These are phyloP conservation scores for Tricholoma bakamatsutake DNA, from an alignment of 768 basidiomycete genomes.

Conservation along the genomic window DNA sequence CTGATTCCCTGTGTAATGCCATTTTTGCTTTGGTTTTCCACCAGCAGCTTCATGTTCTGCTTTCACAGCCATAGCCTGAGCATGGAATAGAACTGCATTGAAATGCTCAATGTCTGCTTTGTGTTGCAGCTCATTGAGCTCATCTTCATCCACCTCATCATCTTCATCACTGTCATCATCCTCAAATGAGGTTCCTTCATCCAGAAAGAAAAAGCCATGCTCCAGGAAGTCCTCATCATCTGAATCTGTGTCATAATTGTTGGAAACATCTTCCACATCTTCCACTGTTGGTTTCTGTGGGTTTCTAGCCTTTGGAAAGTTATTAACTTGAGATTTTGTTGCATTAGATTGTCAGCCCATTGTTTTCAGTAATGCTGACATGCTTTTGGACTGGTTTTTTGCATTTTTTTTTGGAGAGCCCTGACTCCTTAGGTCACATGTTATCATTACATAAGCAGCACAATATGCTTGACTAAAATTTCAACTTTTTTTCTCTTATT, in stretches of 20 bases:
- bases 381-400: not conserved
- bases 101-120: too few species aligned
- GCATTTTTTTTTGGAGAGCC: not conserved
- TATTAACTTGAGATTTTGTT: not conserved
- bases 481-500: not conserved
- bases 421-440: slow-evolving; percentile 4
- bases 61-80: not conserved
- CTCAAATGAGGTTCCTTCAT: not conserved
- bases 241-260: not conserved
- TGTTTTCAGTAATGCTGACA: not conserved
- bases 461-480: not conserved
- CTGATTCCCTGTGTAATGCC: slow-evolving; percentile 11
- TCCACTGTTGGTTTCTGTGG: not conserved
- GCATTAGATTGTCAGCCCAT: not conserved
- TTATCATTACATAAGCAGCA: not conserved
- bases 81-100: too few species aligned
- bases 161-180: not conserved
- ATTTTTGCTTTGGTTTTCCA: slow-evolving; percentile 4
- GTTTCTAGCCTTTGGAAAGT: not conserved
- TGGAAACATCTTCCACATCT: not conserved
- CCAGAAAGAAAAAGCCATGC: not conserved
- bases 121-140: too few species aligned
- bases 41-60: not conserved
- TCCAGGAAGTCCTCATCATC: not conserved
- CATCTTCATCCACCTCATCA: too few species aligned